Evolutionary conservation across 2,329 filamentous ascomycete genomes (phyloP).

Genomic region (Gaeumannomyces sp.): DNA sequence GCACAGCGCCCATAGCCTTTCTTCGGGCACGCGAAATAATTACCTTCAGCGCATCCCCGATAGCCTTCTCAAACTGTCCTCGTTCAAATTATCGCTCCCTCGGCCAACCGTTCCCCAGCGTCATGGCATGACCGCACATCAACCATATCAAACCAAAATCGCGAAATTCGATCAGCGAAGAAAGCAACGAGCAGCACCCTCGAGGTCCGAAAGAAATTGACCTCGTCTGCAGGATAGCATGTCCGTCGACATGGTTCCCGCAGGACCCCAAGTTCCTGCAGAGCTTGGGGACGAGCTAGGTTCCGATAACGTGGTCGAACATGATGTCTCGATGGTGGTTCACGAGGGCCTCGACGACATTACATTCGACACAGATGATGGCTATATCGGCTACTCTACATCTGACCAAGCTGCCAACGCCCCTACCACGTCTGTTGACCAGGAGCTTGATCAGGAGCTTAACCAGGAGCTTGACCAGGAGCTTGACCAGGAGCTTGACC

Average conservation of each 20-base stretch:
- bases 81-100: neutral
- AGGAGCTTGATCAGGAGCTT: neutral
- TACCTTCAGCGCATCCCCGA: no score
- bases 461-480: neutral
- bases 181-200: neutral
- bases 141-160: neutral
- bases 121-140: neutral
- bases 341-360: neutral
- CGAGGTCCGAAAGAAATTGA: neutral
- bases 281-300: neutral
- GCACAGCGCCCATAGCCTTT: neutral
- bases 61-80: neutral
- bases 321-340: neutral
- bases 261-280: neutral
- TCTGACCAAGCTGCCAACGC: neutral
- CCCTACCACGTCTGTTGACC: neutral
- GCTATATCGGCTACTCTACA: neutral
- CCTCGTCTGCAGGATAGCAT: neutral
- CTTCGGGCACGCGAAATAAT: neutral
- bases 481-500: neutral
- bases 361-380: neutral
- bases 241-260: constrained; percentile 8
- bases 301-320: neutral
- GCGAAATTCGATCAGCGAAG: neutral
- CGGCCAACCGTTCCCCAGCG: neutral